Conservation (phyloP, 208 protist species). For the Porcisia hertigi region DNA sequence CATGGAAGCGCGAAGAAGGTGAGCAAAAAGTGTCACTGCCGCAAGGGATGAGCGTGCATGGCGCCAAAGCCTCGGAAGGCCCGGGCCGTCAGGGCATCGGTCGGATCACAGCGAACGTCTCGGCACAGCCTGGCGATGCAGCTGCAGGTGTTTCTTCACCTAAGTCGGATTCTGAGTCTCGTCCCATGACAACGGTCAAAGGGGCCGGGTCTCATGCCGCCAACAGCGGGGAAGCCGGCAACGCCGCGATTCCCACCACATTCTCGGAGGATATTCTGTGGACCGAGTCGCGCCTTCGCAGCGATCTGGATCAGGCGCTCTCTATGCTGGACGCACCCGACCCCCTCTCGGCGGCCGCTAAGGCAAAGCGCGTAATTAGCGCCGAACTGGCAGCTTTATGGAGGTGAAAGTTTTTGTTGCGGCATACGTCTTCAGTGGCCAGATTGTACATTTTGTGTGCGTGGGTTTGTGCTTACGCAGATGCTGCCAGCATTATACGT, state of each 20-base stretch:
- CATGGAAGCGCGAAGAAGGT: constrained; percentile 4
- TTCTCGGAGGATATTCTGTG: constrained; percentile 11
- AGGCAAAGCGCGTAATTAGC: constrained; percentile 39
- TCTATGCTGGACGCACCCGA: constrained; percentile 56
- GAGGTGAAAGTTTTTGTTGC: neutral
- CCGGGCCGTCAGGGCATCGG: neutral
- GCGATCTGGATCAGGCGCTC: constrained; percentile 48
- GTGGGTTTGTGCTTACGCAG: neutral
- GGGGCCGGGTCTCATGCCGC: neutral
- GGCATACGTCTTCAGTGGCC: neutral
- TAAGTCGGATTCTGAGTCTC: neutral
- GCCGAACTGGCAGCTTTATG: constrained; percentile 29
- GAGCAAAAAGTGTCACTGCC: constrained; percentile 6
- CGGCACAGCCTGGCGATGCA: neutral
- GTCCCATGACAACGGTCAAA: neutral
- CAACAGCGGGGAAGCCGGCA: neutral
- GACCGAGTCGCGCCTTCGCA: constrained; percentile 45
- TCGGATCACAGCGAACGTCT: neutral
- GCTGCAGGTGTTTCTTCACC: neutral
- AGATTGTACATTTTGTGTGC: neutral
- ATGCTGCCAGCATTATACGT: neutral
- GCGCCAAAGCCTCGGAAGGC: neutral
- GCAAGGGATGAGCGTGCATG: constrained; percentile 3
- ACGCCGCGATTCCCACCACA: neutral
- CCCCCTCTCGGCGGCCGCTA: constrained; percentile 32